Percentiles rank a stretch among this genome's conserved stretches.
phyloP scores from a whole-genome alignment of 1,284 basidiomycete genomes.

The Bjerkandera adusta region DNA sequence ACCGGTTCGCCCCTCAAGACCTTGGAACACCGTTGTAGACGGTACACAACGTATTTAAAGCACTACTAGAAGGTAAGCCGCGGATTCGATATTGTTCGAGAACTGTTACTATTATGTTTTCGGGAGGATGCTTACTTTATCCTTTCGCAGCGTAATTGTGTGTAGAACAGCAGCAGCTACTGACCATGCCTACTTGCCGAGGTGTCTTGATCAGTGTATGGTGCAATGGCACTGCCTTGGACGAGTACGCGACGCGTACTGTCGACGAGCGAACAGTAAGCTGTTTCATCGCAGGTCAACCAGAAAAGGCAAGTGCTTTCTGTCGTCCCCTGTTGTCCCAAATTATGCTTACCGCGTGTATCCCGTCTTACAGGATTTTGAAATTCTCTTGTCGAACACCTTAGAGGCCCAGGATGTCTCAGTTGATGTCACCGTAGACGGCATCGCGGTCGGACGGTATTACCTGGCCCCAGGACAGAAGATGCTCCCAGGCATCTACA shows the following conservation, averaged over 20 bases:
- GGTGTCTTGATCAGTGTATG: background rate
- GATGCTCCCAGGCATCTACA: constrained; percentile 6
- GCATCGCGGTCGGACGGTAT: constrained; percentile 3
- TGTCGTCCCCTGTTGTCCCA: no score
- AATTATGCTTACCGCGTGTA: no score
- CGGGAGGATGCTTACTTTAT: no score
- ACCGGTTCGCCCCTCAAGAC: no score
- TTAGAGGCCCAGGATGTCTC: constrained; percentile 6
- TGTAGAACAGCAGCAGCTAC: no score
- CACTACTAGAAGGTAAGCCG: no score
- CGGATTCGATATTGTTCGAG: no score
- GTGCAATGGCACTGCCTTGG: background rate
- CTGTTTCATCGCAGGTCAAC: constrained; percentile 6
- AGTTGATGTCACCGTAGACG: constrained; percentile 5
- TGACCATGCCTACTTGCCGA: constrained; percentile 3
- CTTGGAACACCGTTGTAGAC: no score
- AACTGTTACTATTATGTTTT: no score
- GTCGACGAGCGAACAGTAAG: constrained; percentile 6
- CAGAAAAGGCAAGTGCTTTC: constrained; percentile 2
- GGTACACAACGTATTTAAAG: no score
- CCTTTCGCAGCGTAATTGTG: no score
- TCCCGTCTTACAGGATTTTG: background rate
- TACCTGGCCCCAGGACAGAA: constrained; percentile 7
- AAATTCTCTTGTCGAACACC: constrained; percentile 5
- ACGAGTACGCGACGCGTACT: background rate